These are phyloP conservation scores for Kodamaea sp. DNA, from an alignment of 1,139 yeast genomes.

Conservation along the genomic window DNA sequence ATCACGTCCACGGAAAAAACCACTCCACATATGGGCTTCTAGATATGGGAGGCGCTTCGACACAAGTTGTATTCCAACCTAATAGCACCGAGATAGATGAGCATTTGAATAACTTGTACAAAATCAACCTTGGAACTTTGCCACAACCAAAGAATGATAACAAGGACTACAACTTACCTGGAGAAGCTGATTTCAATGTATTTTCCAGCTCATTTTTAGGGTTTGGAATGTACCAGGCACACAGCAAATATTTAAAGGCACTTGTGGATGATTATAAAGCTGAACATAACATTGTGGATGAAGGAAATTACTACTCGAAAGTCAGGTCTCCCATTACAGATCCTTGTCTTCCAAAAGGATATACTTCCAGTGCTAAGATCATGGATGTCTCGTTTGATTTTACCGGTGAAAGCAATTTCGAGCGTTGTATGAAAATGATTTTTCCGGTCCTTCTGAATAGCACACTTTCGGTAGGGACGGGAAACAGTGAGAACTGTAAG, in stretches of 20 bases:
- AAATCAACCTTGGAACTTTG: conserved; percentile 48
- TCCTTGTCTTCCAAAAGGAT: conserved; percentile 64
- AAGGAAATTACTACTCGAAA: conserved; percentile 11
- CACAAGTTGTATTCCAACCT: conserved; percentile 81
- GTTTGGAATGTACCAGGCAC: conserved; percentile 74
- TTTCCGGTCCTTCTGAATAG: conserved; percentile 52
- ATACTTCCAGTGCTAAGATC: conserved; percentile 24
- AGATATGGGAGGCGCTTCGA: conserved; percentile 90
- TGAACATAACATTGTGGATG: conserved; percentile 17
- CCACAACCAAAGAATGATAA: conserved; percentile 16
- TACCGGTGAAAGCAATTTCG: conserved; percentile 62
- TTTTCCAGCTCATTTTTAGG: conserved; percentile 78
- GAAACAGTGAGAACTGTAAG: conserved; percentile 26
- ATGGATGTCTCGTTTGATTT: conserved; percentile 35
- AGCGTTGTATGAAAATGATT: conserved; percentile 52
- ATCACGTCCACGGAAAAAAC: conserved; percentile 52
- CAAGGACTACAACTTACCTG: conserved; percentile 3
- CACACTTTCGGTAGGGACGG: conserved; percentile 25
- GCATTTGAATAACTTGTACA: conserved; percentile 56
- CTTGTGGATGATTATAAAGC: conserved; percentile 29
- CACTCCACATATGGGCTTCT: conserved; percentile 70
- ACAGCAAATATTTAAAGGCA: conserved; percentile 45
- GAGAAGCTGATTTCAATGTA: conserved; percentile 45
- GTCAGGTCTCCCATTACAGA: conserved; percentile 40
- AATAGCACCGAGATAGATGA: conserved; percentile 53